Conservation (phyloP, 164 flowering plant species). For the Berberis vulgaris region DNA sequence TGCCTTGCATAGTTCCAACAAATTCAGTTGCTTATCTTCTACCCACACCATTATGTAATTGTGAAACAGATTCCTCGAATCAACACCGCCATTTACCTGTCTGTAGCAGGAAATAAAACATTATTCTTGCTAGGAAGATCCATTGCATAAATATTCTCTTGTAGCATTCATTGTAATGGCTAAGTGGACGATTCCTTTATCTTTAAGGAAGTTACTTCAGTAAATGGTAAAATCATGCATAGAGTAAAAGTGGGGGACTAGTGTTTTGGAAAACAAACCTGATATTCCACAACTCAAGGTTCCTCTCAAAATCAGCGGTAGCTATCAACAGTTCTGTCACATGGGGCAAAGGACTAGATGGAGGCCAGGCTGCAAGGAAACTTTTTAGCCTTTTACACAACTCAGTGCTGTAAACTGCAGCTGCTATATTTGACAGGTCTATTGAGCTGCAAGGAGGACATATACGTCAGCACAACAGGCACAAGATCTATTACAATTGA, state of each 20-base stretch:
- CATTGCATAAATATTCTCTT: background rate
- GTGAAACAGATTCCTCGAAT: constrained; percentile 63
- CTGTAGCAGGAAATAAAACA: constrained; percentile 24
- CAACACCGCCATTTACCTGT: constrained; percentile 63
- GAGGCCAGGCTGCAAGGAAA: constrained; percentile 77
- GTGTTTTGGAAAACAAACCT: constrained; percentile 31
- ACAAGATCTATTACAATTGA: background rate
- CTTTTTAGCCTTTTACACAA: constrained; percentile 53
- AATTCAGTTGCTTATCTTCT: constrained; percentile 64
- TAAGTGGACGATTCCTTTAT: no score
- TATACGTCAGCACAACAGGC: background rate
- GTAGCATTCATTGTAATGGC: no score
- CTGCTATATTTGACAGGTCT: constrained; percentile 78
- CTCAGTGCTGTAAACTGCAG: constrained; percentile 76
- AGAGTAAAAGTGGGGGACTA: no score
- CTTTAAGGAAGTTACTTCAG: no score
- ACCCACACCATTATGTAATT: constrained; percentile 79
- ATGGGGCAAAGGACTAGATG: constrained; percentile 68
- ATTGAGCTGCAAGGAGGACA: constrained; percentile 52
- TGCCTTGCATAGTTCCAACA: constrained; percentile 81
- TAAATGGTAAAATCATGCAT: no score
- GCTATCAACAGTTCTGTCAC: constrained; percentile 77
- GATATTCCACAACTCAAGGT: constrained; percentile 69
- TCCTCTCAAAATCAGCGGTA: constrained; percentile 71
- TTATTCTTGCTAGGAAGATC: constrained; percentile 2